These are phyloP conservation scores for Diaporthe eres DNA, from an alignment of 2,329 filamentous ascomycete species.

Conservation along the genomic window DNA sequence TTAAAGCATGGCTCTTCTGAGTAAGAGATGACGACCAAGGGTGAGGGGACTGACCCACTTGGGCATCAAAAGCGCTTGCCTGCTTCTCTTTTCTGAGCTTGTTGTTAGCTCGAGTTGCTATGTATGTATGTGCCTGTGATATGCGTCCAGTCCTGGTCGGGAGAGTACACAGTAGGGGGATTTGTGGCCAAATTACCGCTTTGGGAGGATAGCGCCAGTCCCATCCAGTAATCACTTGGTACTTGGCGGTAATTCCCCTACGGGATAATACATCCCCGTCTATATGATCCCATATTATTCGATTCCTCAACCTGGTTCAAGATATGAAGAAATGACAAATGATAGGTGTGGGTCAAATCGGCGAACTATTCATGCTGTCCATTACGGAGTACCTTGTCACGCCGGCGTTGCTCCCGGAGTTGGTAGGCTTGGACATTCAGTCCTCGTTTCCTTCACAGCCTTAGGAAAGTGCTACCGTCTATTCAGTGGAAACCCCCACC, in stretches of 20 bases:
- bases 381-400: neutral
- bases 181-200: slow-evolving; percentile 22
- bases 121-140: slow-evolving; percentile 28
- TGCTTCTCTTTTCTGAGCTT: neutral
- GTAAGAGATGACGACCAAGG: neutral
- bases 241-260: slow-evolving; percentile 13
- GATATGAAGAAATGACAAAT: slow-evolving; percentile 25
- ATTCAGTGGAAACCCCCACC: slow-evolving; percentile 15
- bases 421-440: neutral
- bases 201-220: neutral
- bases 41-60: neutral
- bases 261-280: slow-evolving; percentile 12
- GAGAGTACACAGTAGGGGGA: slow-evolving; percentile 1
- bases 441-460: neutral
- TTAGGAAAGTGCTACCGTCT: slow-evolving; percentile 16
- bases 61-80: slow-evolving; percentile 8
- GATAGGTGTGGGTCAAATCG: slow-evolving; percentile 3
- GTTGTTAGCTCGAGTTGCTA: neutral
- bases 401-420: neutral
- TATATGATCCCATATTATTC: slow-evolving; percentile 5
- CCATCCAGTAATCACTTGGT: neutral
- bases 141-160: neutral
- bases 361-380: neutral
- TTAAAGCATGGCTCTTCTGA: slow-evolving; percentile 16
- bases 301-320: slow-evolving; percentile 5